Percentiles rank a stretch among this genome's conserved stretches.
These are phyloP conservation scores for Microdochium paspali DNA, from an alignment of 2,329 filamentous ascomycete species.

Conservation along the genomic window DNA sequence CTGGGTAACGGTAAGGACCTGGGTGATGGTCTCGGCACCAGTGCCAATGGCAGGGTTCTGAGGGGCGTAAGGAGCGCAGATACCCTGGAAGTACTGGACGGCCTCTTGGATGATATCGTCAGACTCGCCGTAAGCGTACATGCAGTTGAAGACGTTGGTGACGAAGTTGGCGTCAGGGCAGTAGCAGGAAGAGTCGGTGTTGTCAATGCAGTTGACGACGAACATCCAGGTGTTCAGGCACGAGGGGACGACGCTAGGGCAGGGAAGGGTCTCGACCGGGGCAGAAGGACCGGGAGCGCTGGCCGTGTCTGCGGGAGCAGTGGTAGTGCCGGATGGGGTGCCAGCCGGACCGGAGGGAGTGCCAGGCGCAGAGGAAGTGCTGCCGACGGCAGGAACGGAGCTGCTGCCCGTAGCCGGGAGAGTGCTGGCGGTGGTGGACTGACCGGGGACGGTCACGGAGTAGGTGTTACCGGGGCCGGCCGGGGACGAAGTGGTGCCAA, in stretches of 20 bases:
- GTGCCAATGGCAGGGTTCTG: constrained; percentile 82
- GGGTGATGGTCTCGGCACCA: constrained; percentile 55
- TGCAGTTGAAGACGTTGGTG: constrained; percentile 69
- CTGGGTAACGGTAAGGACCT: constrained; percentile 45
- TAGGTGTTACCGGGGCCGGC: constrained; percentile 7
- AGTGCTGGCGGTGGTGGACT: constrained; percentile 33
- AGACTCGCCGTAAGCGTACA: constrained; percentile 64
- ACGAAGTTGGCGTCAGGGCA: constrained; percentile 74
- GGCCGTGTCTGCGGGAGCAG: no score
- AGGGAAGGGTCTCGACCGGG: constrained; percentile 37
- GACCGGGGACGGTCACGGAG: constrained; percentile 11
- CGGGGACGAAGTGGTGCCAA: constrained; percentile 10
- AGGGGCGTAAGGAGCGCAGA: constrained; percentile 69
- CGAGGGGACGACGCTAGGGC: constrained; percentile 68
- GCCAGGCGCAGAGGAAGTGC: constrained; percentile 24
- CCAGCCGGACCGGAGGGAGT: constrained; percentile 7
- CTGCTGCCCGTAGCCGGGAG: constrained; percentile 32
- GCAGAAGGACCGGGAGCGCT: no score
- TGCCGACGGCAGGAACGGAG: no score
- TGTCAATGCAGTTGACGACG: constrained; percentile 66
- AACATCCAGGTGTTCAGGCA: constrained; percentile 90
- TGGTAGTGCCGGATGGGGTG: constrained; percentile 1
- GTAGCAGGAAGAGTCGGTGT: constrained; percentile 78
- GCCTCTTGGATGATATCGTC: constrained; percentile 60
- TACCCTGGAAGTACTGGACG: constrained; percentile 78